Evolutionary conservation across 2,329 filamentous ascomycete genomes (phyloP).

Genomic region (Orbilia blumenaviensis): DNA sequence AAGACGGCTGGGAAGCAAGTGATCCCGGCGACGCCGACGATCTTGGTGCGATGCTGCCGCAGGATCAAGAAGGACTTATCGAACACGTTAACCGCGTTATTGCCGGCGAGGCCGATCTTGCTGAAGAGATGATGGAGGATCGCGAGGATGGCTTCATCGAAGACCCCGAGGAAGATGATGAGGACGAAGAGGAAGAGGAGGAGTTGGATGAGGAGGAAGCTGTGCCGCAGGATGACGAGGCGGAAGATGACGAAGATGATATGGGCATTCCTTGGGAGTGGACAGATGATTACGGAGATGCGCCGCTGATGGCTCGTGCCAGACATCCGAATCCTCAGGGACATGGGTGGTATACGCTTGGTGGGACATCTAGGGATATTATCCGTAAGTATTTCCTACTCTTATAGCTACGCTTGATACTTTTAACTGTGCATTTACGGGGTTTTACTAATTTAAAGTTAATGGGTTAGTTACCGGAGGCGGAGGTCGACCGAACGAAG

Average conservation of each 20-base stretch:
- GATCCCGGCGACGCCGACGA: constrained; percentile 63
- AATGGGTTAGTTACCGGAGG: constrained; percentile 34
- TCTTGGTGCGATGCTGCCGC: constrained; percentile 66
- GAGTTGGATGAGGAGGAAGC: constrained; percentile 67
- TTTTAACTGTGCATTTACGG: background rate
- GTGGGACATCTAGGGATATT: constrained; percentile 57
- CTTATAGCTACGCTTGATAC: background rate
- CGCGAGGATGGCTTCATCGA: constrained; percentile 59
- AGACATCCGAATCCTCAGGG: constrained; percentile 56
- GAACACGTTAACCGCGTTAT: constrained; percentile 55
- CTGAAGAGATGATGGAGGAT: constrained; percentile 57
- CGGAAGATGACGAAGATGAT: constrained; percentile 62
- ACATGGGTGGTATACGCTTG: constrained; percentile 58
- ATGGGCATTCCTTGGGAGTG: constrained; percentile 58
- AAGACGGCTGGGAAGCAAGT: constrained; percentile 67
- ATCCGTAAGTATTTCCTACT: constrained; percentile 55
- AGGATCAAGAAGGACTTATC: constrained; percentile 64
- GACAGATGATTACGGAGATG: constrained; percentile 57
- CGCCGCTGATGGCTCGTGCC: constrained; percentile 57
- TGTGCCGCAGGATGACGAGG: constrained; percentile 66
- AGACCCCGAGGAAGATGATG: constrained; percentile 68
- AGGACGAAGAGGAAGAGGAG: constrained; percentile 62
- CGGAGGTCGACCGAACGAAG: constrained; percentile 41
- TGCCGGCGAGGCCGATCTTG: constrained; percentile 55
- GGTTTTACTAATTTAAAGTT: background rate